Conservation (phyloP, 2,329 filamentous ascomycete species). For the Thelonectria discophora region DNA sequence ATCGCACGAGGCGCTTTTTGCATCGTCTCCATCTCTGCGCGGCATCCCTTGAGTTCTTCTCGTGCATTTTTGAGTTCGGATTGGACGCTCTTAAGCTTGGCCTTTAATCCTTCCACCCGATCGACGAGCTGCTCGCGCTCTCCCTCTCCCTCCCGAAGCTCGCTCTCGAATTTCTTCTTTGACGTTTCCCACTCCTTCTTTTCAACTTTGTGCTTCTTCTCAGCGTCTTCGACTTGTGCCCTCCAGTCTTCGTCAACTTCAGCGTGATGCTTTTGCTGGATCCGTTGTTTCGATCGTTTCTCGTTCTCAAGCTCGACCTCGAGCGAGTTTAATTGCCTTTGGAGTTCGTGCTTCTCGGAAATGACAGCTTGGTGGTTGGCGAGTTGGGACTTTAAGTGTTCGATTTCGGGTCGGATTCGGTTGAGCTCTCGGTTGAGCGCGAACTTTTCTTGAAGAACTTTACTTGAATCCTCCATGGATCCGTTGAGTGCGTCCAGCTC, state of each 20-base stretch:
- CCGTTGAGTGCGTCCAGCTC: constrained; percentile 76
- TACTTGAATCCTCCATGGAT: constrained; percentile 74
- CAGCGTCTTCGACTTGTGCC: constrained; percentile 47
- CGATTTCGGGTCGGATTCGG: constrained; percentile 63
- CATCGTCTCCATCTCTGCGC: constrained; percentile 52
- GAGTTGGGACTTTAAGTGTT: constrained; percentile 64
- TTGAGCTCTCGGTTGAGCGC: constrained; percentile 61
- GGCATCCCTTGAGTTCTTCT: constrained; percentile 51
- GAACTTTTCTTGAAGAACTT: constrained; percentile 69
- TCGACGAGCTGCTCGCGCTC: constrained; percentile 73
- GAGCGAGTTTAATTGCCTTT: constrained; percentile 78
- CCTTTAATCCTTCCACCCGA: constrained; percentile 73
- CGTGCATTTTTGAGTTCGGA: constrained; percentile 74
- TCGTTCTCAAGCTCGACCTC: constrained; percentile 87
- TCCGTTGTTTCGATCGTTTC: constrained; percentile 54
- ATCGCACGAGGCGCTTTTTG: constrained; percentile 28
- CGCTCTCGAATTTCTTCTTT: constrained; percentile 59
- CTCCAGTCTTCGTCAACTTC: constrained; percentile 55
- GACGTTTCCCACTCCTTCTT: constrained; percentile 58
- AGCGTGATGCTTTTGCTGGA: constrained; percentile 46
- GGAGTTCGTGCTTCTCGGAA: constrained; percentile 80
- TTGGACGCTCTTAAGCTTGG: constrained; percentile 74
- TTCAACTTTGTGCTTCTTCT: constrained; percentile 51
- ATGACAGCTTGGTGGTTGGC: constrained; percentile 72
- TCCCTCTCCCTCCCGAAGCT: constrained; percentile 67